phyloP scores from a whole-genome alignment of 2,329 filamentous ascomycete species.

The Beauveria sp. region DNA sequence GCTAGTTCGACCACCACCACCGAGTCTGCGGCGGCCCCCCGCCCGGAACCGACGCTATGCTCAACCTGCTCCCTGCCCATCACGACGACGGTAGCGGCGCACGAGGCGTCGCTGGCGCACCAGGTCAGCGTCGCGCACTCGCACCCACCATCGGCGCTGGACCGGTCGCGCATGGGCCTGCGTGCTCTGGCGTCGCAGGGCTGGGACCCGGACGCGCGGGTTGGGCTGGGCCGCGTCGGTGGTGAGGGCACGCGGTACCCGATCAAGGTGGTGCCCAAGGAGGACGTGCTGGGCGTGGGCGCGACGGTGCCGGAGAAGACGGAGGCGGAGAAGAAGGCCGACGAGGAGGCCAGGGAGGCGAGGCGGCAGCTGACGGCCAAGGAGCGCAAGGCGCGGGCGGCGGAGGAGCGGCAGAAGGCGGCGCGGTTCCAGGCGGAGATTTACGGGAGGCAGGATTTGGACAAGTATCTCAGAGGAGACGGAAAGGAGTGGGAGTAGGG shows the following conservation, averaged over 20 bases:
- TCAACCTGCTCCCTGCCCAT: slow-evolving; percentile 29
- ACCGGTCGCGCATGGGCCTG: slow-evolving; percentile 63
- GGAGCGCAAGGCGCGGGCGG: slow-evolving; percentile 54
- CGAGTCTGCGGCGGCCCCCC: background rate
- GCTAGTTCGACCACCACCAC: slow-evolving; percentile 1
- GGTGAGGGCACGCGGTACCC: slow-evolving; percentile 65
- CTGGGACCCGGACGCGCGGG: slow-evolving; percentile 66
- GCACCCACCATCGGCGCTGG: slow-evolving; percentile 63
- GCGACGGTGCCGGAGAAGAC: slow-evolving; percentile 34
- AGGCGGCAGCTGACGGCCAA: slow-evolving; percentile 58
- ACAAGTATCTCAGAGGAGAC: slow-evolving; percentile 58
- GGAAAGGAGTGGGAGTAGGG: slow-evolving; percentile 18
- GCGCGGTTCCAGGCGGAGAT: slow-evolving; percentile 63
- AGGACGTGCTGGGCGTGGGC: slow-evolving; percentile 69
- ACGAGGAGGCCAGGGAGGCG: slow-evolving; percentile 34
- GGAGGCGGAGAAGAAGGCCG: slow-evolving; percentile 32
- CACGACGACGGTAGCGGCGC: slow-evolving; percentile 28
- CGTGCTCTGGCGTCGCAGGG: slow-evolving; percentile 58
- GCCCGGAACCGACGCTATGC: slow-evolving; percentile 21
- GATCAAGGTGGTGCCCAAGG: slow-evolving; percentile 64
- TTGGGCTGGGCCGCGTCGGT: slow-evolving; percentile 57
- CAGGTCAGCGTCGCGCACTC: slow-evolving; percentile 63
- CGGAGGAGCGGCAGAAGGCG: slow-evolving; percentile 53
- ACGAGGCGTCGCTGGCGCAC: slow-evolving; percentile 60
- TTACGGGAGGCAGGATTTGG: slow-evolving; percentile 66